Evolutionary conservation across 73 alveolate species (phyloP).

Genomic region (Paramecium sonneborni): DNA sequence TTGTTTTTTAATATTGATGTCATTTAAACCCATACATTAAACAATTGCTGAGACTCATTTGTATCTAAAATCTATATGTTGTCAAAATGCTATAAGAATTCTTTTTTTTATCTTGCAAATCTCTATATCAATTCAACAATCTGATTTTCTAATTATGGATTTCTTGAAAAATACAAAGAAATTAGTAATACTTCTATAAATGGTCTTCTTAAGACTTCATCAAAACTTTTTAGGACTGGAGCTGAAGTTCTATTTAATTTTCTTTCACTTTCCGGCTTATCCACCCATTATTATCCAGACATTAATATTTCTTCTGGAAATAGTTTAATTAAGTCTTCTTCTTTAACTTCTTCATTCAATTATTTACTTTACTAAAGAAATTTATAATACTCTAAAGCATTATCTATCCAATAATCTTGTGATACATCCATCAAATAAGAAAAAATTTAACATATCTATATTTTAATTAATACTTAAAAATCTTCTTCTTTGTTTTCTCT

Average conservation of each 20-base stretch:
- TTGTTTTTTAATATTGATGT: neutral
- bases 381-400: slow-evolving; percentile 55
- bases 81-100: slow-evolving; percentile 34
- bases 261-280: neutral
- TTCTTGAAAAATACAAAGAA: slow-evolving; percentile 57
- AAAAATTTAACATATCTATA: slow-evolving; percentile 53
- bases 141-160: slow-evolving; percentile 48
- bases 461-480: slow-evolving; percentile 46
- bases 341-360: neutral
- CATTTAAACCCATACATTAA: slow-evolving; percentile 33
- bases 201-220: slow-evolving; percentile 54
- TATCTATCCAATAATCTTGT: slow-evolving; percentile 60
- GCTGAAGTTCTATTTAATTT: neutral
- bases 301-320: slow-evolving; percentile 51
- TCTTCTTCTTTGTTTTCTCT: slow-evolving; percentile 62
- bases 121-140: slow-evolving; percentile 48
- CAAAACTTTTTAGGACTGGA: slow-evolving; percentile 37
- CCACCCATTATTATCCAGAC: neutral
- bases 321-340: neutral
- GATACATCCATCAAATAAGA: slow-evolving; percentile 55
- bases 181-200: slow-evolving; percentile 61
- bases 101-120: slow-evolving; percentile 50
- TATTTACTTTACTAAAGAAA: neutral
- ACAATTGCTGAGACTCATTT: neutral
- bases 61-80: slow-evolving; percentile 41